Evolutionary conservation across 768 basidiomycete genomes (phyloP).

Genomic region (Trametes villosa): DNA sequence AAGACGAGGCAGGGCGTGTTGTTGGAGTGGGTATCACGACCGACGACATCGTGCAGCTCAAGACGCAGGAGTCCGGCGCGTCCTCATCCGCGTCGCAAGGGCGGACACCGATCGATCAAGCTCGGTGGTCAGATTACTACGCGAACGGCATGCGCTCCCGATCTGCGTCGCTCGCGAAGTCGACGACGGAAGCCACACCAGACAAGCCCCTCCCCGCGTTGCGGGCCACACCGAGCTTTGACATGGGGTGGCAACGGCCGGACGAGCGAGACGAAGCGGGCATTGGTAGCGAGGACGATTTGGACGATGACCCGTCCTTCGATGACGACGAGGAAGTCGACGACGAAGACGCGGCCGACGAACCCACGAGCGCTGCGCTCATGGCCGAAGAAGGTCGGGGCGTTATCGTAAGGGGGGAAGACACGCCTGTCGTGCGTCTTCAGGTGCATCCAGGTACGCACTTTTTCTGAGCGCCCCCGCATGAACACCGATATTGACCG

Average conservation of each 20-base stretch:
- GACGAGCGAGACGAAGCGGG: slow-evolving; percentile 73
- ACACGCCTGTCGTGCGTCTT: slow-evolving; percentile 60
- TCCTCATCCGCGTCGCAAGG: slow-evolving; percentile 51
- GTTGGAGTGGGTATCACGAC: slow-evolving; percentile 64
- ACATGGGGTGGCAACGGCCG: slow-evolving; percentile 73
- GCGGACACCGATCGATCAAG: slow-evolving; percentile 61
- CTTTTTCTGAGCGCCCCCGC: neutral
- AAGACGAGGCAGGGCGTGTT: slow-evolving; percentile 50
- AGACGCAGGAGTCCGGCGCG: slow-evolving; percentile 53
- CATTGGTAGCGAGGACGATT: slow-evolving; percentile 57
- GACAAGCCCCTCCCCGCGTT: slow-evolving; percentile 45
- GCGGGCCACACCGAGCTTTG: slow-evolving; percentile 72
- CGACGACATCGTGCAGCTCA: slow-evolving; percentile 66
- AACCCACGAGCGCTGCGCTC: slow-evolving; percentile 76
- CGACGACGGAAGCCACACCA: slow-evolving; percentile 42
- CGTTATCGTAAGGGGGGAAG: slow-evolving; percentile 77
- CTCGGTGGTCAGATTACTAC: slow-evolving; percentile 77
- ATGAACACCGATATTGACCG: slow-evolving; percentile 14
- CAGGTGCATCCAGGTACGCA: slow-evolving; percentile 73
- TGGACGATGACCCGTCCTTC: slow-evolving; percentile 45
- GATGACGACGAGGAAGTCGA: slow-evolving; percentile 53
- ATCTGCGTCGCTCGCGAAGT: slow-evolving; percentile 67
- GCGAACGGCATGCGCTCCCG: slow-evolving; percentile 66
- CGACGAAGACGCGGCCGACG: slow-evolving; percentile 59
- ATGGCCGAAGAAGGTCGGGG: slow-evolving; percentile 85